These are phyloP conservation scores for Macrolepiota dolichaula DNA, from an alignment of 768 basidiomycete species.

Conservation along the genomic window DNA sequence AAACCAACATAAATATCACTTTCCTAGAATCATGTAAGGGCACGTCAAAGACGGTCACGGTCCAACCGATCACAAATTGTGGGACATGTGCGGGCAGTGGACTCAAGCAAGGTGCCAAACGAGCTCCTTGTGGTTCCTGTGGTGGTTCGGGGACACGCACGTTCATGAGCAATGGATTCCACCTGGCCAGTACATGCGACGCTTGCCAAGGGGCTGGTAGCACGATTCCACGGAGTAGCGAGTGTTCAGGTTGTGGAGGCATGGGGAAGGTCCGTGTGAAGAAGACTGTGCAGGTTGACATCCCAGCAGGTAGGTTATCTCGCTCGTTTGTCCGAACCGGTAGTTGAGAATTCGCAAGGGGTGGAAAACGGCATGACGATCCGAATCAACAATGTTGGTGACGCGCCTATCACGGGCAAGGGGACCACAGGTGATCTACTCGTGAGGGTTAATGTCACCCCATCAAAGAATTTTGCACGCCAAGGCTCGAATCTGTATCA, in stretches of 20 bases:
- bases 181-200: constrained; percentile 91
- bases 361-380: constrained; percentile 95
- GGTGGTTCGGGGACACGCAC: constrained; percentile 85
- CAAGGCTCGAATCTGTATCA: constrained; percentile 93
- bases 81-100: constrained; percentile 82
- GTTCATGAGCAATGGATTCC: constrained; percentile 91
- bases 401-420: constrained; percentile 77
- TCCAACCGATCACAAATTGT: constrained; percentile 83
- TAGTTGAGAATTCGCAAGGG: constrained; percentile 40
- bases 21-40: constrained; percentile 98
- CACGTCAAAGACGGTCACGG: constrained; percentile 65
- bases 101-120: constrained; percentile 81
- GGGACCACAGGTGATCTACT: constrained; percentile 83
- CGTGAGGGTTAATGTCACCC: constrained; percentile 79
- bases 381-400: constrained; percentile 76
- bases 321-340: constrained; percentile 5
- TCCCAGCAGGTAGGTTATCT: constrained; percentile 72
- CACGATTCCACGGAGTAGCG: constrained; percentile 70
- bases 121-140: constrained; percentile 75
- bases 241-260: constrained; percentile 81
- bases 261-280: constrained; percentile 83
- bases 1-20: constrained; percentile 66
- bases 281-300: constrained; percentile 74
- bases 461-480: constrained; percentile 82
- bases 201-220: constrained; percentile 80